Base-by-base conservation (phyloP, 176 grass and related monocot species). In the Zea luxurians region DNA sequence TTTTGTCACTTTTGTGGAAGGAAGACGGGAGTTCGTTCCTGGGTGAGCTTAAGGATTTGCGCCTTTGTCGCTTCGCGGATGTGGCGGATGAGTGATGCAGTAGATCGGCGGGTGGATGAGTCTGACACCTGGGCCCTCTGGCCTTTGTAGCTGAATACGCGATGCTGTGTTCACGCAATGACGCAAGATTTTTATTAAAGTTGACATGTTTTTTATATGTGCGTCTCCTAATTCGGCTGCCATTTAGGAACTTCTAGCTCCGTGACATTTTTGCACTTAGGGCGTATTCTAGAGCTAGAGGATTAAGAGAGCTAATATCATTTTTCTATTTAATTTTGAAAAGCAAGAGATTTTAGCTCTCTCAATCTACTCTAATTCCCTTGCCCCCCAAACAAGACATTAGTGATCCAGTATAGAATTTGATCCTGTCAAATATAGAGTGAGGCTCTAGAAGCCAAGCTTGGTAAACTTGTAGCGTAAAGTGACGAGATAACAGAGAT, bases 1-100 rank as follows among this genome's bases (percentile, higher is more conserved):
- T 27, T 27, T 27, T n/a, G n/a, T n/a, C n/a, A n/a, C n/a, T n/a
- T n/a, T n/a, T 27, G 27, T 27, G 43, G 43, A 44, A 63, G 47
- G 45, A 69, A 79, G 47, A 79, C 64, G 41, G 66, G 61, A 55
- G 46, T 11, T 64, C 21, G 58, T 64, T 48, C 41, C 76, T 61
- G 77, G 77, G 72, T 81, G 82, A 61, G 58, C 38, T 84, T 84
- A 27, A 88, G 65, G 86, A 84, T 88, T 88, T 88, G 77, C 82
- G 1, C 66, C 37, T 38, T 48, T 17, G 52, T 27, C 7, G 58
- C 20, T 10, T 38, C 10, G 6, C 50, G 60, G 76, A 84, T 68
- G 76, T 80, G 86, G 81, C 76, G 12, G 75, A 67, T 41, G 11
- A 9, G 60, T 45, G 69, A 67, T 2, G 43, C 41, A 43, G 37